Base-by-base conservation (phyloP, 495 filamentous ascomycete species). In the Aspergillus bridgeri region DNA sequence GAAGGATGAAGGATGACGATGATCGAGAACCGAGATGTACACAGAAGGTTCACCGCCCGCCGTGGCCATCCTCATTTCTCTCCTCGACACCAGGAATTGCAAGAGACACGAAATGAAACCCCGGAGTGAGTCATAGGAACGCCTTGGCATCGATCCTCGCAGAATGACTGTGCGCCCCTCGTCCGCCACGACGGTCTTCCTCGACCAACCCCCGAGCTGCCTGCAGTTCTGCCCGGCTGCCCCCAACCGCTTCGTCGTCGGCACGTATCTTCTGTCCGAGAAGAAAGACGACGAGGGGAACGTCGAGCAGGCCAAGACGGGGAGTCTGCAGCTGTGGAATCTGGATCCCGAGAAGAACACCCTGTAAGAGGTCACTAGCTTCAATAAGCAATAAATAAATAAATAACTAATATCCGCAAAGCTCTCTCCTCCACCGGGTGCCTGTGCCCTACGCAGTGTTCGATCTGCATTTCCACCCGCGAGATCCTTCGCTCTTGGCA, bases 391-490 rank as follows among this genome's bases (percentile, higher is more conserved):
- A 7, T 15, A 22, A n/a, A 22, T 42, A 9, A 49, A 44, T 43
- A 43, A 51, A 42, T 18, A 25, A 17, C 33, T 56, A 8, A 48
- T 53, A 47, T 1, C 33, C 22, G 0, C 5, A 9, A 44, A 79
- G 76, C 60, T 63, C 68, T 8, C 66, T 68, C 54, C 61, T 74
- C 27, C 67, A 73, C 61, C 83, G 78, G 1, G 52, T 86, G 24
- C 67, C 77, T 3, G 79, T 85, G 33, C 80, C 80, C 43, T 87
- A 83, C 61, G 91, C 90, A 20, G 79, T 97, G 21, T 83, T 98
- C 45, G 93, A 98, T 67, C 79, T 96, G 21, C 88, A 90, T 57
- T 97, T 96, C 70, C 84, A 86, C 57, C 86, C 84, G 6, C 67
- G 73, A 43, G 63, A 74, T n/a, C 71, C 74, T 15, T 71, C 73